Base-by-base conservation (phyloP, 495 filamentous ascomycete genomes). In the Neohortaea acidophila region DNA sequence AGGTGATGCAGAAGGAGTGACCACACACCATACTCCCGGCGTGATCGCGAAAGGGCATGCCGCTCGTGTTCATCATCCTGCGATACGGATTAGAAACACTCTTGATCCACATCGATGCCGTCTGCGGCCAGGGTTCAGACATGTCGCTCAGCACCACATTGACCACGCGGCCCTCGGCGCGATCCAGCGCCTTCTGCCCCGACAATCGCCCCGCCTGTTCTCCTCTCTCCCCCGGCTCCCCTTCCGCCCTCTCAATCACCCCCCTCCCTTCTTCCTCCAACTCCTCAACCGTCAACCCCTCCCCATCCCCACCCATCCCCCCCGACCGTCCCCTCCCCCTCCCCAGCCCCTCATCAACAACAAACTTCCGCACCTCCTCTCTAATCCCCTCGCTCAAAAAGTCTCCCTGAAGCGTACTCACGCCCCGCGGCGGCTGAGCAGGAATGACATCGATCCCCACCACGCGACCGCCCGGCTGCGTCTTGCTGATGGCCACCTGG, bases 61-160 rank as follows among this genome's bases (percentile, higher is more conserved):
- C 89, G 59, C 81, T 94, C 34, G 85, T 92, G 61, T 96, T 94
- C 84, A 94, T 94, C 84, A 97, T 79, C 89, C 89, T 97, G 65
- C 56, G 56, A 72, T 86, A 85, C 35, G 86, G 82, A 68, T 84
- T 69, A 85, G 75, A 89, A 67, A 94, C 68, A 64, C 75, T 89
- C 61, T 70, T 81, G 62, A 78, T 76, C 65, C 73, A 77, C 62
- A 77, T 84, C 27, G 79, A 79, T 51, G 70, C 69, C 22, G 70
- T 75, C 65, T 81, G 78, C 47, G 68, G 60, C 84, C 84, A 93
- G 81, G 89, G 86, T 65, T 68, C 87, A 64, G 73, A 97, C 89
- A 97, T 97, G 77, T 97, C 89, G 69, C 82, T 91, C 50, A 97
- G 62, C 51, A 97, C 80, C 52, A 97, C 81, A 73, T 96, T 82